Evolutionary conservation across 306 rosid species (phyloP).

Genomic region (Sindora glabra): DNA sequence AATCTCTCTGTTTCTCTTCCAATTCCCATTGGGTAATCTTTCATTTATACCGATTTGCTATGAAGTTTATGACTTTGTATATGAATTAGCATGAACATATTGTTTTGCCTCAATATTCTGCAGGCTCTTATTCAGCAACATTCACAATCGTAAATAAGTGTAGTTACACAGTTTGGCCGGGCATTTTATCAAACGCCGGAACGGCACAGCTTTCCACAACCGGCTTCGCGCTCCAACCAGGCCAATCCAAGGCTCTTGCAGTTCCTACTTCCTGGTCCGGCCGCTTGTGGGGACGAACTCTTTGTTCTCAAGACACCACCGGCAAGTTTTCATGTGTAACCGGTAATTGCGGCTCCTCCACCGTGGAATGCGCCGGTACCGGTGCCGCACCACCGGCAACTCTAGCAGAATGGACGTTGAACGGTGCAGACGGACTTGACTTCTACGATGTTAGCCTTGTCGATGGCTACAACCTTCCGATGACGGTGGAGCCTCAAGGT

Average conservation of each 20-base stretch:
- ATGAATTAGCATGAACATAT: background rate
- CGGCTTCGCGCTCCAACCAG: conserved; percentile 48
- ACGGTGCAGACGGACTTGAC: conserved; percentile 66
- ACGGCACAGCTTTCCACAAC: conserved; percentile 33
- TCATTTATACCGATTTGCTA: too few species aligned
- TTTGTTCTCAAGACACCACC: conserved; percentile 56
- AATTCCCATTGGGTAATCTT: conserved; percentile 31
- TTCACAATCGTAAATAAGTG: conserved; percentile 70
- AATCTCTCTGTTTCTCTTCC: conserved; percentile 9
- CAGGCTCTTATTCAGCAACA: conserved; percentile 35
- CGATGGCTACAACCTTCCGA: conserved; percentile 79
- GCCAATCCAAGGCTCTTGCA: conserved; percentile 31
- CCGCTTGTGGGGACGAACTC: conserved; percentile 57
- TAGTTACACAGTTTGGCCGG: conserved; percentile 76
- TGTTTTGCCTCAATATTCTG: background rate
- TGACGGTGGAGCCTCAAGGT: conserved; percentile 58
- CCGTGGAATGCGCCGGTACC: conserved; percentile 54
- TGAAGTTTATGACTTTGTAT: background rate
- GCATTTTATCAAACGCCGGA: conserved; percentile 39
- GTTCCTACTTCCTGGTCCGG: conserved; percentile 58
- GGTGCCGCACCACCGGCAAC: conserved; percentile 86
- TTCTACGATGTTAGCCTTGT: conserved; percentile 83
- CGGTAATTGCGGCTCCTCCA: conserved; percentile 75
- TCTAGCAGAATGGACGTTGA: conserved; percentile 68
- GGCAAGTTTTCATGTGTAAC: conserved; percentile 80